phyloP scores from a whole-genome alignment of 2,329 filamentous ascomycete species.

The Neocatenulostroma microsporum region DNA sequence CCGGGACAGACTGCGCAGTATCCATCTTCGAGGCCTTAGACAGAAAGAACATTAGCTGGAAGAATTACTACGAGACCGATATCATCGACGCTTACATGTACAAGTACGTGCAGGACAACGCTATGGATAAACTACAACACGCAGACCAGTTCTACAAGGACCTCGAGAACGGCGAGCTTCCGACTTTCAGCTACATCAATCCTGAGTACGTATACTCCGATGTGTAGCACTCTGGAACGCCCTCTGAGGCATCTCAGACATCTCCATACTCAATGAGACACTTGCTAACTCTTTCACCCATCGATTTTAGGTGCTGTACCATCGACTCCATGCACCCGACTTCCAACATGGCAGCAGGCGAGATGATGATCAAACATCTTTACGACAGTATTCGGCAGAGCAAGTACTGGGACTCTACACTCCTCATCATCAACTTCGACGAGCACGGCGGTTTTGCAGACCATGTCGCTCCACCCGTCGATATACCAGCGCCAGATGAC shows the following conservation, averaged over 20 bases:
- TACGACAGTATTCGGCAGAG: conserved; percentile 37
- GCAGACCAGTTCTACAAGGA: conserved; percentile 21
- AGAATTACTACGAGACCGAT: conserved; percentile 35
- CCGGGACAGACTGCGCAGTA: conserved; percentile 23
- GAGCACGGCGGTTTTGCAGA: conserved; percentile 37
- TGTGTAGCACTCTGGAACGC: no score
- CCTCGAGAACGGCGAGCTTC: conserved; percentile 19
- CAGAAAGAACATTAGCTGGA: conserved; percentile 32
- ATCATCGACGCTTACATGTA: conserved; percentile 31
- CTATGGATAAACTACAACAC: conserved; percentile 26
- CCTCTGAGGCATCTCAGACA: no score
- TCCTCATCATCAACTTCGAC: conserved; percentile 35
- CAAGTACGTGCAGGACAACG: conserved; percentile 33
- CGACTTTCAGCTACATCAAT: conserved; percentile 22
- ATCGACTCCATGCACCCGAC: conserved; percentile 33
- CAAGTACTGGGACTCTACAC: conserved; percentile 33
- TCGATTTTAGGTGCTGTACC: conserved; percentile 12
- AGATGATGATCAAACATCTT: conserved; percentile 35
- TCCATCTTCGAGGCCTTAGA: conserved; percentile 34
- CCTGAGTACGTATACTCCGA: no score
- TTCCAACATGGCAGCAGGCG: conserved; percentile 33
- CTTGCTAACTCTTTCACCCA: conserved; percentile 5
- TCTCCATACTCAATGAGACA: no score
- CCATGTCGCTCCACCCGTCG: conserved; percentile 33
- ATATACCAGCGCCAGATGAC: conserved; percentile 27